phyloP scores from a whole-genome alignment of 2,329 filamentous ascomycete genomes.

The Reticulascus tulasneorum region DNA sequence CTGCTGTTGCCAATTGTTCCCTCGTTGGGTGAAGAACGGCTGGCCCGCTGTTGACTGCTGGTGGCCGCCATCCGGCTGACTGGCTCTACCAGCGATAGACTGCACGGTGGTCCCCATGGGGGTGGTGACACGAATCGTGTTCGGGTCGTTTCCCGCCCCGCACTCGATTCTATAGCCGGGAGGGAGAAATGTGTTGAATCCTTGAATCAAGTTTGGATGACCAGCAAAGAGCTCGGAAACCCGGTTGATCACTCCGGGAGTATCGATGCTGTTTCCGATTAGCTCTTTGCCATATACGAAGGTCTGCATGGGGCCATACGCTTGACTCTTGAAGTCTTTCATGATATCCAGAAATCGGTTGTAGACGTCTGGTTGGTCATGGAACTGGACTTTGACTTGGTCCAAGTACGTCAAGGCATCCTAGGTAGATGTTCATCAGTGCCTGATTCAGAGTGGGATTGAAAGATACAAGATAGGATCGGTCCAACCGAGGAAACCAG shows the following conservation, averaged over 20 bases:
- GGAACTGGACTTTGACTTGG: conserved; percentile 97
- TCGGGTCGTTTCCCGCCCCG: conserved; percentile 87
- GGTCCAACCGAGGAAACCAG: too few species aligned
- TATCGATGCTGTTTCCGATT: conserved; percentile 68
- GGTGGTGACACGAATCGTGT: conserved; percentile 93
- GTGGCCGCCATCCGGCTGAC: conserved; percentile 40
- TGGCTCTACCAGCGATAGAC: conserved; percentile 63
- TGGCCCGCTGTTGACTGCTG: conserved; percentile 30
- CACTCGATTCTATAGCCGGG: conserved; percentile 97
- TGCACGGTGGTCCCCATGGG: conserved; percentile 96
- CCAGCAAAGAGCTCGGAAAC: conserved; percentile 95
- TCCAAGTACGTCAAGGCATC: conserved; percentile 91
- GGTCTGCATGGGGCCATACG: conserved; percentile 57
- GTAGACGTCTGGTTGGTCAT: conserved; percentile 95
- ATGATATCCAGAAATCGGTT: conserved; percentile 97
- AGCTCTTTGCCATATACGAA: conserved; percentile 15
- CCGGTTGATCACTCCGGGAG: conserved; percentile 92
- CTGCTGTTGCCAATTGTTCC: conserved; percentile 54
- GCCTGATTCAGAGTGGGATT: neutral
- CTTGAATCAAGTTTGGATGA: conserved; percentile 91
- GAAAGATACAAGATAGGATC: too few species aligned
- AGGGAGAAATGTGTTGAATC: conserved; percentile 96
- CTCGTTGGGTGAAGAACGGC: conserved; percentile 43
- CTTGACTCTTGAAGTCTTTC: conserved; percentile 99
- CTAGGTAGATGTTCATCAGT: too few species aligned